Evolutionary conservation across 495 filamentous ascomycete species (phyloP).

Genomic region (Apiosordaria backusii): DNA sequence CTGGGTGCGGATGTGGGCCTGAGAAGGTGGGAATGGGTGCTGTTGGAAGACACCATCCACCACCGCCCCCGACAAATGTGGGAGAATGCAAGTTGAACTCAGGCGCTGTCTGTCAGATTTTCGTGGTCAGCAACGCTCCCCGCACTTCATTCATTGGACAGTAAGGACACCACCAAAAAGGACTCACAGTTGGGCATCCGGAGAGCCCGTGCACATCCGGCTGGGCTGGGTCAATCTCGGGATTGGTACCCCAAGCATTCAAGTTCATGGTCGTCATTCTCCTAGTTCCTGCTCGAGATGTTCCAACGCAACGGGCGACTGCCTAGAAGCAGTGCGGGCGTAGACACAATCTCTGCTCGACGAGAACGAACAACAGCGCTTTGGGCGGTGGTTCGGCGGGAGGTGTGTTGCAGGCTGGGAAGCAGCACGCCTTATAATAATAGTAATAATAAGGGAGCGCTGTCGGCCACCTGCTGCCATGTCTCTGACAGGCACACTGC

Average conservation of each 20-base stretch:
- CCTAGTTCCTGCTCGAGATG: background rate
- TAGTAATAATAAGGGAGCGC: background rate
- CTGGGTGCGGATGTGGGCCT: background rate
- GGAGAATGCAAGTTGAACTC: background rate
- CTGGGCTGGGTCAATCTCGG: background rate
- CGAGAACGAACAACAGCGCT: background rate
- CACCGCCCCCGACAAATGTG: background rate
- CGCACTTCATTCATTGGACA: background rate
- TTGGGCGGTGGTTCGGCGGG: background rate
- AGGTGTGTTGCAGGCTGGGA: background rate
- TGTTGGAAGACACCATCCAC: background rate
- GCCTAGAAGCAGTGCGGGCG: background rate
- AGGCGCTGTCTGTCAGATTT: background rate
- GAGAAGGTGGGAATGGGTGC: background rate
- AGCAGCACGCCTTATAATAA: background rate
- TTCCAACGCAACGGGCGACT: background rate
- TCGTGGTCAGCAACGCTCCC: background rate
- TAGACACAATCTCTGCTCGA: background rate
- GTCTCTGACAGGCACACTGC: background rate
- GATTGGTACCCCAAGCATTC: background rate
- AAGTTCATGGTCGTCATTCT: background rate
- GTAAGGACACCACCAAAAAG: background rate
- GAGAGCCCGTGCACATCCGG: background rate
- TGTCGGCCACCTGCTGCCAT: background rate
- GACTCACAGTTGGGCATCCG: background rate